Conservation (phyloP, 306 rosid species). For the Trifolium subterraneum region DNA sequence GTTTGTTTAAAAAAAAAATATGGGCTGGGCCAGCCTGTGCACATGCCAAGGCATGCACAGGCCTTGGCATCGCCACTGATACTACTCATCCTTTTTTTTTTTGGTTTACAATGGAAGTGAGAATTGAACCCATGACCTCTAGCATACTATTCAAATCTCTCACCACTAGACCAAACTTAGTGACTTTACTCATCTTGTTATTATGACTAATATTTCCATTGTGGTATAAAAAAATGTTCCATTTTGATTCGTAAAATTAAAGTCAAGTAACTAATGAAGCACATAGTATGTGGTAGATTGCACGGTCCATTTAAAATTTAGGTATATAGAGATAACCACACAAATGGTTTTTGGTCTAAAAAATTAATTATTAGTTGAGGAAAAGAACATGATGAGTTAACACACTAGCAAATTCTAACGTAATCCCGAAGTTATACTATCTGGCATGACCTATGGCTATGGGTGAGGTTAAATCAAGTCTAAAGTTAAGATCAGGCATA, state of each 20-base stretch:
- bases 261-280: neutral
- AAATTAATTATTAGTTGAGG: neutral
- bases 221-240: no score
- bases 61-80: no score
- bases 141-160: no score
- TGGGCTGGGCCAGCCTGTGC: no score
- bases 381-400: neutral
- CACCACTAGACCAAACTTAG: no score
- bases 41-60: no score
- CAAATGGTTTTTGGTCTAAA: neutral
- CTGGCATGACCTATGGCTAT: neutral
- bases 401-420: neutral
- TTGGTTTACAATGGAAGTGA: no score
- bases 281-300: neutral
- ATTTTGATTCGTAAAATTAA: slow-evolving; percentile 7
- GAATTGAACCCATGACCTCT: no score
- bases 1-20: no score
- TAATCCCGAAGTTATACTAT: neutral
- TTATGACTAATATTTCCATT: neutral
- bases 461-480: neutral
- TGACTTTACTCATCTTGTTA: slow-evolving; percentile 32
- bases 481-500: neutral
- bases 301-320: neutral
- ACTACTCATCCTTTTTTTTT: no score
- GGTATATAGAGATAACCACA: neutral